phyloP scores from a whole-genome alignment of 1,284 basidiomycete species.

The Moesziomyces parantarcticus region DNA sequence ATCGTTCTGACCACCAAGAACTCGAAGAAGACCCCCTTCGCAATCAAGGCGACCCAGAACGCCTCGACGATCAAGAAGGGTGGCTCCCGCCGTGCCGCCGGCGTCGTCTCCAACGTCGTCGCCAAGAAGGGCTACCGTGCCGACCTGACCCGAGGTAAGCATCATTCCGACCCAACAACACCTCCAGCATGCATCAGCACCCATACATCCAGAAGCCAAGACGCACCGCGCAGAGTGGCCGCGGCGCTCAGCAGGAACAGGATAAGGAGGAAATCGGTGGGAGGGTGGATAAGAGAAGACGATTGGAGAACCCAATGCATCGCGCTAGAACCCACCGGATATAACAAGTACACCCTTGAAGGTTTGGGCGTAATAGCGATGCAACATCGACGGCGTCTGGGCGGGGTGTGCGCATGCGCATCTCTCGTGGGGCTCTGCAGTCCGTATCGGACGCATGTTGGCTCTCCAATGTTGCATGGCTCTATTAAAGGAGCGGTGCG shows the following conservation, averaged over 20 bases:
- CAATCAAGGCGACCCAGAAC: conserved; percentile 50
- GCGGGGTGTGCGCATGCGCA: conserved; percentile 14
- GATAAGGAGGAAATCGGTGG: background rate
- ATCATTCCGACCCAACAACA: background rate
- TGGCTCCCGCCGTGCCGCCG: conserved; percentile 58
- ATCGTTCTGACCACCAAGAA: conserved; percentile 63
- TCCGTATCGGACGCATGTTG: conserved; percentile 16
- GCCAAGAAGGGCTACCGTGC: conserved; percentile 66
- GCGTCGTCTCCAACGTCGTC: conserved; percentile 60
- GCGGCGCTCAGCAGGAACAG: background rate
- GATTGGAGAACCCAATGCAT: conserved; percentile 41
- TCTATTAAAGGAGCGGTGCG: conserved; percentile 11
- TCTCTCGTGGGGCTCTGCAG: conserved; percentile 31
- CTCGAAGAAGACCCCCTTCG: conserved; percentile 50
- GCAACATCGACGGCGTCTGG: conserved; percentile 54
- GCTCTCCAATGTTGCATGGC: conserved; percentile 33
- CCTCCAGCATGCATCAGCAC: background rate
- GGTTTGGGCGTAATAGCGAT: conserved; percentile 67
- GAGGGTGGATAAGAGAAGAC: background rate
- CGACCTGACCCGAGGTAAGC: conserved; percentile 62
- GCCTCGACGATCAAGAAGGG: conserved; percentile 52
- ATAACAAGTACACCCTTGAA: conserved; percentile 48
- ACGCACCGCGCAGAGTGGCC: no score
- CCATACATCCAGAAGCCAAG: no score
- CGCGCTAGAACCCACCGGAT: conserved; percentile 68